These are phyloP conservation scores for Coriaria nepalensis DNA, from an alignment of 306 rosid genomes.

Conservation along the genomic window DNA sequence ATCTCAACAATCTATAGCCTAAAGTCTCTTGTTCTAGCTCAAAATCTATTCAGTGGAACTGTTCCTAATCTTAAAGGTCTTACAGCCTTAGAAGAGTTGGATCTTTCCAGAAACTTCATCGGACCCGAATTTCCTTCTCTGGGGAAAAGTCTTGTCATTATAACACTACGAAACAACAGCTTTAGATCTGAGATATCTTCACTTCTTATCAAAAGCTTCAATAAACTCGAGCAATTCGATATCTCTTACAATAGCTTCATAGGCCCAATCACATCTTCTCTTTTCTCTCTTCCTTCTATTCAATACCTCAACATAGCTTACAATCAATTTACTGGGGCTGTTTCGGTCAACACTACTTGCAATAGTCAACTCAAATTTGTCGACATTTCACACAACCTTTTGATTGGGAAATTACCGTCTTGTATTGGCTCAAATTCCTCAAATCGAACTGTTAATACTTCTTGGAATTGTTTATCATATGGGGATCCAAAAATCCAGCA, in stretches of 20 bases:
- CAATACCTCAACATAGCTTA: conserved; percentile 44
- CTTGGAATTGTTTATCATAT: conserved; percentile 59
- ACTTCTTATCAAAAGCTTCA: conserved; percentile 13
- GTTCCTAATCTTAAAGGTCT: conserved; percentile 45
- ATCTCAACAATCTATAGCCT: conserved; percentile 32
- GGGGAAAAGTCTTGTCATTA: conserved; percentile 29
- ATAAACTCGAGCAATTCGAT: conserved; percentile 48
- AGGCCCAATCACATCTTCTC: conserved; percentile 47
- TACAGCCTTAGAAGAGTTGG: conserved; percentile 38
- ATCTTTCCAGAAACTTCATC: conserved; percentile 39
- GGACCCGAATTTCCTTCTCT: conserved; percentile 55
- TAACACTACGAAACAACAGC: conserved; percentile 44
- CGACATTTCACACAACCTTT: conserved; percentile 59
- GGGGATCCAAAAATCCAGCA: conserved; percentile 32
- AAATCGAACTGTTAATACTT: conserved; percentile 33
- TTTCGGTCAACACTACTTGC: conserved; percentile 38
- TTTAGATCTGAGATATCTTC: conserved; percentile 51
- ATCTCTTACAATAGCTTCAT: conserved; percentile 42
- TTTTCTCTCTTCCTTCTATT: conserved; percentile 64
- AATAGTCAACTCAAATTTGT: conserved; percentile 32
- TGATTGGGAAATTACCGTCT: conserved; percentile 55
- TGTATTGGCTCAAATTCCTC: conserved; percentile 45
- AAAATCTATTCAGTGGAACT: conserved; percentile 56
- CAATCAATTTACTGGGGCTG: conserved; percentile 51
- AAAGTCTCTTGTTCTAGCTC: conserved; percentile 44